phyloP scores from a whole-genome alignment of 1,284 basidiomycete species.

The Stygiomarasmius scandens region DNA sequence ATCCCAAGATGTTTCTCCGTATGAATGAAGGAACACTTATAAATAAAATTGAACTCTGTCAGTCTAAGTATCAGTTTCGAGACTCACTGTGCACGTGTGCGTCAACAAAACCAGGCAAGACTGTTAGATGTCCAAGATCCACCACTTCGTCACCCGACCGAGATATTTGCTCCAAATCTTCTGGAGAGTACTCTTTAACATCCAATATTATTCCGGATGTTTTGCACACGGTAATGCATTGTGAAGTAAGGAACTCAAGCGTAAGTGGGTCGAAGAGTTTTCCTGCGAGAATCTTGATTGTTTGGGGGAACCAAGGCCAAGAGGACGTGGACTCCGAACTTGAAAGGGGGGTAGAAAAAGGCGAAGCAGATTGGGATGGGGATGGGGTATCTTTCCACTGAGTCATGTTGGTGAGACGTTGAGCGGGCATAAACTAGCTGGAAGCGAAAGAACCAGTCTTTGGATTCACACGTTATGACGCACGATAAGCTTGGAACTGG shows the following conservation, averaged over 20 bases:
- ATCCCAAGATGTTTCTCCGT: slow-evolving; percentile 60
- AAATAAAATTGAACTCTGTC: slow-evolving; percentile 1
- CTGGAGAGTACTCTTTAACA: slow-evolving; percentile 25
- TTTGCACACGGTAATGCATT: slow-evolving; percentile 39
- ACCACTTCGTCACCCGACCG: slow-evolving; percentile 32
- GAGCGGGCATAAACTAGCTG: too few species aligned
- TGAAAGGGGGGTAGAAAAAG: too few species aligned
- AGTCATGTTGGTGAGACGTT: too few species aligned
- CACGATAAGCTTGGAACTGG: too few species aligned
- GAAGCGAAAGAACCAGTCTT: too few species aligned
- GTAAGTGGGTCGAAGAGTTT: slow-evolving; percentile 45
- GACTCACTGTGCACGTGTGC: slow-evolving; percentile 65
- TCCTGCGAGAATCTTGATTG: slow-evolving; percentile 39
- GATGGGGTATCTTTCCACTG: too few species aligned
- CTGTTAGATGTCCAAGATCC: slow-evolving; percentile 54
- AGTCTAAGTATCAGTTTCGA: slow-evolving; percentile 2
- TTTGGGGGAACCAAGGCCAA: too few species aligned
- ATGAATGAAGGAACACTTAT: slow-evolving; percentile 65
- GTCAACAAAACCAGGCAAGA: slow-evolving; percentile 70
- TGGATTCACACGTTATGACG: too few species aligned
- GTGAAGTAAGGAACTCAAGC: slow-evolving; percentile 32
- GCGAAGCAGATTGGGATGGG: too few species aligned
- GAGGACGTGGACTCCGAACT: too few species aligned
- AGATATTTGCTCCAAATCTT: slow-evolving; percentile 15
- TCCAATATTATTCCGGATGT: slow-evolving; percentile 38